Evolutionary conservation across 257 asterid genomes (phyloP).

Genomic region (Plantago major): DNA sequence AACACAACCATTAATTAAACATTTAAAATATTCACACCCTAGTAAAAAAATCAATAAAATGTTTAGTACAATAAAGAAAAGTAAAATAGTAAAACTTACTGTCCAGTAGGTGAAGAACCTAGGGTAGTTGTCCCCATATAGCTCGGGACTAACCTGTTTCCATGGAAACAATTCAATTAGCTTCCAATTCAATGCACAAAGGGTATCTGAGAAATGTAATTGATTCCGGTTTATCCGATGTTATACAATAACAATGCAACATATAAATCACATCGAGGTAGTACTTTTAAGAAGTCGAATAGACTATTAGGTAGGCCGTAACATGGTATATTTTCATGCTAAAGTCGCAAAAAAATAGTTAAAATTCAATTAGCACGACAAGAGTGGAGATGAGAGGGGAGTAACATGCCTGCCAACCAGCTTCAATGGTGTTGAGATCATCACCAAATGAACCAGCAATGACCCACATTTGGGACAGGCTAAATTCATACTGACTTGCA

Average conservation of each 20-base stretch:
- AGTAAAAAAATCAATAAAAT: background rate
- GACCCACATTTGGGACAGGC: conserved; percentile 87
- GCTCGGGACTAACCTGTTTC: conserved; percentile 87
- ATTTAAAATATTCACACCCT: background rate
- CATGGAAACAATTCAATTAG: conserved; percentile 21
- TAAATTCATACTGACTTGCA: conserved; percentile 63
- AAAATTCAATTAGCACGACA: background rate
- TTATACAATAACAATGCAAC: no score
- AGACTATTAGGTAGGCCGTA: no score
- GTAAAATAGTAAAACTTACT: conserved; percentile 36
- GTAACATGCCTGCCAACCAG: conserved; percentile 90
- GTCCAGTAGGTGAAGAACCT: conserved; percentile 97
- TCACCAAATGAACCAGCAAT: conserved; percentile 87
- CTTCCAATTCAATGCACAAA: conserved; percentile 7
- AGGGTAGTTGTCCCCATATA: conserved; percentile 79
- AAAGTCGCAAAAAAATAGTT: conserved; percentile 2
- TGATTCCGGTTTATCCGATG: no score
- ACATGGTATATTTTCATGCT: no score
- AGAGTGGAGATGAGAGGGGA: background rate
- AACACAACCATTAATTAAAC: conserved; percentile 7
- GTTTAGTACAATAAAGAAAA: background rate
- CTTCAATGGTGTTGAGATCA: conserved; percentile 96
- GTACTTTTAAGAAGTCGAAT: no score
- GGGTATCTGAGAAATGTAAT: conserved; percentile 43
- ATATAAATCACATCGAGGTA: no score